Evolutionary conservation across 164 flowering plant genomes (phyloP), one percentile per base, ranked within the genome.

Genomic region (Kingdonia uniflora): DNA sequence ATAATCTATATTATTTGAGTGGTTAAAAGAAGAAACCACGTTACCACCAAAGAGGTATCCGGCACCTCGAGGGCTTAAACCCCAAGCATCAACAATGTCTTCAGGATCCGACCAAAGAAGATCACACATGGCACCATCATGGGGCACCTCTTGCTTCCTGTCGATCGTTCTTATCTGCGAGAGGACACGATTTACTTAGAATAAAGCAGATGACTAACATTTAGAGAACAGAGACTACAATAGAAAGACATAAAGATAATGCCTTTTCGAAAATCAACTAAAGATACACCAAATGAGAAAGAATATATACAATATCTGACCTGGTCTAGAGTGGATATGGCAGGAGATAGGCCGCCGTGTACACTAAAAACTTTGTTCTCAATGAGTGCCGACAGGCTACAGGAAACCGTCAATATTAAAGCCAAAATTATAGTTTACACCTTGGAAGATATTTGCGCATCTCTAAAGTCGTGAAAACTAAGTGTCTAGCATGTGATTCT

Each of bases 101-200:
- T 94, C 99, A 13, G 99, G 99, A 60, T 94, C 99, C 40, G 99
- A 94, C 97, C 99, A 94, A 26, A 94, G 72, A 39, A 94, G 92
- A 71, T 94, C 99, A 76, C 99, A 94, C 97, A 94, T 89, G 61
- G 84, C 92, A 57, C 99, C 99, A 65, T 94, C 99, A 66, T 94
- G 99, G 40, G 99, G 99, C 42, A 94, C 97, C 70, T 94, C 99
- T 72, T 94, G 99, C 75, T 94, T 89, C 65, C 99, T 68, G 58
- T 87, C 97, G 59, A 94, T 87, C 55, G 82, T 80, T 60, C 99
- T 79, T 23, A 94, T 94, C 99, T 94, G 94, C 42, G 3, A 56
- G 42, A 61, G 11, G 12, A 55, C 47, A 41, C 15, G 39, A 26
- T 60, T 52, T 48, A 51, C 47, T 39, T 14, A 14, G 12, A 29